Percentiles rank a stretch among this genome's conserved stretches.
These are phyloP conservation scores for Glycine tomentella DNA, from an alignment of 306 rosid genomes.

Conservation along the genomic window DNA sequence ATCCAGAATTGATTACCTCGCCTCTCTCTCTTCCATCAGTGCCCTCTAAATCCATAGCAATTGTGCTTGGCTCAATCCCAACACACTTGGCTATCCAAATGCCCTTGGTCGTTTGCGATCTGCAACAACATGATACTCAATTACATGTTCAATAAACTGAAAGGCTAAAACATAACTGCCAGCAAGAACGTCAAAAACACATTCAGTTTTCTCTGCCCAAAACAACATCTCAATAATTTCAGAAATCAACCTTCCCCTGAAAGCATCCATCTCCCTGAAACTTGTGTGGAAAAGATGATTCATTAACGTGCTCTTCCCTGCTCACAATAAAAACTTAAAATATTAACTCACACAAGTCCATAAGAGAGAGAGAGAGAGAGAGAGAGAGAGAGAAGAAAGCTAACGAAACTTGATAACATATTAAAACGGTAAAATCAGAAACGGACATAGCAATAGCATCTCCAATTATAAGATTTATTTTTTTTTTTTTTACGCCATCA, in stretches of 20 bases:
- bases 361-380: not conserved
- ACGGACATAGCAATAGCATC: constrained; percentile 9
- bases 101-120: constrained; percentile 94
- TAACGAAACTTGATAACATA: not conserved
- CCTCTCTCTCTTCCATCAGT: constrained; percentile 99
- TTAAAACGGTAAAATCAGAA: constrained; percentile 38
- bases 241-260: constrained; percentile 78
- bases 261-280: constrained; percentile 97
- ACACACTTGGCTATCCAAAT: constrained; percentile 89
- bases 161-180: not conserved
- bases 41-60: constrained; percentile 99
- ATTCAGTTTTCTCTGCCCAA: not conserved
- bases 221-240: constrained; percentile 1
- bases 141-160: constrained; percentile 15
- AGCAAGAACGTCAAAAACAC: not conserved
- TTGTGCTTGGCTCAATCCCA: constrained; percentile 84
- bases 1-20: constrained; percentile 67
- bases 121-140: constrained; percentile 45
- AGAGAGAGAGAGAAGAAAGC: constrained; percentile 14
- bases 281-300: constrained; percentile 83
- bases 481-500: not conserved
- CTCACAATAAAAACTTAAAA: constrained; percentile 14
- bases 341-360: constrained; percentile 26
- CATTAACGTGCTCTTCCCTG: constrained; percentile 94
- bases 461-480: not conserved